A percentile compares a stretch with the other conserved stretches of the same genome.
Conservation (phyloP, 257 asterid species). For the Solanum pinnatisectum region DNA sequence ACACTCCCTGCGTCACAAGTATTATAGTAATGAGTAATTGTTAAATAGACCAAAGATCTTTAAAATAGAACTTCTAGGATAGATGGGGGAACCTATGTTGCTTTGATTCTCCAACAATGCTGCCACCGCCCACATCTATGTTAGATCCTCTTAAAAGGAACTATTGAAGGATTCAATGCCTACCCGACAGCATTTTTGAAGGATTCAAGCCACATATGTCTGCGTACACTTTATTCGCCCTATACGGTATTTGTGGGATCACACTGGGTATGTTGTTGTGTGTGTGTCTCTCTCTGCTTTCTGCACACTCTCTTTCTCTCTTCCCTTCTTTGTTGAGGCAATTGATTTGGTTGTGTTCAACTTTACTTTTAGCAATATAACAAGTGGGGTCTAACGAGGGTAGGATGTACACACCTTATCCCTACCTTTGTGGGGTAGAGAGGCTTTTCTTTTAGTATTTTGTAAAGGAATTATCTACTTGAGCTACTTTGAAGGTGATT, state of each 20-base stretch:
- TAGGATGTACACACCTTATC: background rate
- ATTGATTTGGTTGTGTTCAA: background rate
- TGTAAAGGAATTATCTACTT: background rate
- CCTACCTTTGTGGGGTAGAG: background rate
- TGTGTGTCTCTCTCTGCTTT: background rate
- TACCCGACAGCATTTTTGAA: background rate
- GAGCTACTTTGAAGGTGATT: background rate
- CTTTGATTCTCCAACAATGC: background rate
- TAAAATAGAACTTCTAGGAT: background rate
- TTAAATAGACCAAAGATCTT: background rate
- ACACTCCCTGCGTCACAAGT: background rate
- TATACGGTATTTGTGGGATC: background rate
- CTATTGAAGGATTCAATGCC: background rate
- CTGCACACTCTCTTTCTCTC: background rate
- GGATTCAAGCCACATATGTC: background rate
- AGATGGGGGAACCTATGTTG: background rate
- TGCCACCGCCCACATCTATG: background rate
- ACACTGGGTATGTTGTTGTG: background rate
- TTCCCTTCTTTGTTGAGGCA: background rate
- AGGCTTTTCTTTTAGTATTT: background rate
- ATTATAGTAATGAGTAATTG: background rate
- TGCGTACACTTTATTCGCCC: background rate
- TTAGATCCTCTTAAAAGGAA: background rate
- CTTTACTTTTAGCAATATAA: background rate
- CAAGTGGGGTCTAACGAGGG: background rate